These are phyloP conservation scores for Beta corolliflora DNA, from an alignment of 179 eudicot genomes.

Conservation along the genomic window DNA sequence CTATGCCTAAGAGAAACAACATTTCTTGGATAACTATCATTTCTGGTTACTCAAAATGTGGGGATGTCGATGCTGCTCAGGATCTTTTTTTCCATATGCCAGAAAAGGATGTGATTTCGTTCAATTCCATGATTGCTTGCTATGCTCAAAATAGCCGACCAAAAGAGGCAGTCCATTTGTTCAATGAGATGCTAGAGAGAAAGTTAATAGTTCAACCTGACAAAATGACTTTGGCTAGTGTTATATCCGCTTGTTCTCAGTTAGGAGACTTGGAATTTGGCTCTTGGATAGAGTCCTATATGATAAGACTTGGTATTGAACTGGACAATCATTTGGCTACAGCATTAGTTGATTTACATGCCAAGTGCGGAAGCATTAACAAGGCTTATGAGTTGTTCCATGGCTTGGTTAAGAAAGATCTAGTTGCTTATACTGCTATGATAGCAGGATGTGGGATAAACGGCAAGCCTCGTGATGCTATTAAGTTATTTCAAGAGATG, in stretches of 20 bases:
- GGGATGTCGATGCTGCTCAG: slow-evolving; percentile 65
- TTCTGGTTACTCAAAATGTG: slow-evolving; percentile 71
- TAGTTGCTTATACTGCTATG: slow-evolving; percentile 88
- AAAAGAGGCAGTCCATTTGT: slow-evolving; percentile 69
- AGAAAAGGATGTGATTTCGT: slow-evolving; percentile 50
- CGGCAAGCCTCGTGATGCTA: slow-evolving; percentile 64
- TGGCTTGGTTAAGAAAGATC: slow-evolving; percentile 58
- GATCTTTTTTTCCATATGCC: slow-evolving; percentile 45
- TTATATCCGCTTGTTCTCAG: slow-evolving; percentile 83
- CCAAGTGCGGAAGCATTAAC: slow-evolving; percentile 75
- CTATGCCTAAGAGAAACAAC: slow-evolving; percentile 63
- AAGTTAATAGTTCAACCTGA: slow-evolving; percentile 55
- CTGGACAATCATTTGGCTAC: slow-evolving; percentile 79
- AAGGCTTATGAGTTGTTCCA: slow-evolving; percentile 63
- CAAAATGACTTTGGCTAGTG: slow-evolving; percentile 79
- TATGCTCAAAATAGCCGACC: slow-evolving; percentile 73
- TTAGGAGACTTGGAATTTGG: slow-evolving; percentile 64
- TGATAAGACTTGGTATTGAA: slow-evolving; percentile 43
- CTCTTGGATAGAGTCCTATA: slow-evolving; percentile 58
- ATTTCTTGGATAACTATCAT: slow-evolving; percentile 76
- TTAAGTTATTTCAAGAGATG: slow-evolving; percentile 69
- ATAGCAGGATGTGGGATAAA: slow-evolving; percentile 83
- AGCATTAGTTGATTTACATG: slow-evolving; percentile 71
- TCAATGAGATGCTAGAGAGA: slow-evolving; percentile 51
- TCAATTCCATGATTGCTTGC: slow-evolving; percentile 87